Conservation (phyloP, 225 moss, liverwort and hornwort genomes). For the Antitrichia curtipendula region DNA sequence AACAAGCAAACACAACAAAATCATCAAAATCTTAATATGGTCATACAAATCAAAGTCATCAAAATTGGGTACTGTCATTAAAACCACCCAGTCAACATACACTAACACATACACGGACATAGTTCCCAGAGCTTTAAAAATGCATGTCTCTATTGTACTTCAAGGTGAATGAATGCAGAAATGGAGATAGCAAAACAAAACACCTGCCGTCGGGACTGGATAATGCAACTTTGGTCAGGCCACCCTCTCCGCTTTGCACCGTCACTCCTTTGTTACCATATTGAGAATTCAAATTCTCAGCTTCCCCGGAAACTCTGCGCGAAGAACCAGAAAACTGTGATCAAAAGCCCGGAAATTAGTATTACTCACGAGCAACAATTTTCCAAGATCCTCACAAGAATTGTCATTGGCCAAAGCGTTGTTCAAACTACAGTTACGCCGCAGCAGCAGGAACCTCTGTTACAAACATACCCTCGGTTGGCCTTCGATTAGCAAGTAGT, state of each 20-base stretch:
- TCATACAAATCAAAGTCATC: background rate
- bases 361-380: background rate
- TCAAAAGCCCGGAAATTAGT: background rate
- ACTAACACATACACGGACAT: background rate
- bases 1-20: background rate
- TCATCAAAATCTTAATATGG: background rate
- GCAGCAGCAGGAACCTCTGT: background rate
- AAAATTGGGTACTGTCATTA: background rate
- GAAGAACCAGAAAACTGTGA: background rate
- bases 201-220: conserved; percentile 76
- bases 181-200: background rate
- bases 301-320: conserved; percentile 27
- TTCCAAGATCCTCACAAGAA: background rate
- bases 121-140: background rate
- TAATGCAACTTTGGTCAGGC: conserved; percentile 70
- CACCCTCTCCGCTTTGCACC: conserved; percentile 67
- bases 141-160: background rate
- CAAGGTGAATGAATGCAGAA: background rate
- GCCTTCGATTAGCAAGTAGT: background rate
- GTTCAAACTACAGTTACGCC: background rate
- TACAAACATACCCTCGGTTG: background rate
- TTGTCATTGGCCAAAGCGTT: background rate
- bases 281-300: conserved; percentile 53
- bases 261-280: conserved; percentile 69
- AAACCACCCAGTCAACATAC: background rate